These are phyloP conservation scores for Ensete ventricosum DNA, from an alignment of 176 grass and related monocot genomes.

Conservation along the genomic window DNA sequence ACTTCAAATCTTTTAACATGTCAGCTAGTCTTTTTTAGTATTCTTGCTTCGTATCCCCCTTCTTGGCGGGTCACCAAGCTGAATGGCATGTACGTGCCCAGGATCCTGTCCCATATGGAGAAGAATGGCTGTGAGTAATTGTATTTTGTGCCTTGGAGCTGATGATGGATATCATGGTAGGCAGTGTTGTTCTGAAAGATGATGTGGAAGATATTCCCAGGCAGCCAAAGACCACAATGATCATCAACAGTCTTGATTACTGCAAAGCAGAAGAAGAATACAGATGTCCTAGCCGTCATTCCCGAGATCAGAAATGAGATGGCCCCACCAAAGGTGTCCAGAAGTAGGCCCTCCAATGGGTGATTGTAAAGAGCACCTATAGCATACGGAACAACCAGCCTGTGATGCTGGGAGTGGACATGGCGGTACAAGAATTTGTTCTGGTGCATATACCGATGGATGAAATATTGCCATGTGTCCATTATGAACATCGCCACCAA, in stretches of 20 bases:
- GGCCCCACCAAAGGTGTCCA: conserved; percentile 3
- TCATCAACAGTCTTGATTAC: conserved; percentile 7
- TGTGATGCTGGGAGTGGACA: conserved; percentile 3
- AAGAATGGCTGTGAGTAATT: conserved; percentile 10
- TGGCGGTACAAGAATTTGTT: conserved; percentile 6
- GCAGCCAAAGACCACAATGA: conserved; percentile 3
- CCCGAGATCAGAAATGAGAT: conserved; percentile 6
- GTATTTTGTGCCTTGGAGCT: conserved; percentile 7
- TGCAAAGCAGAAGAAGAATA: conserved; percentile 11
- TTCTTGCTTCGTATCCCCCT: conserved; percentile 9
- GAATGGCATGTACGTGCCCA: conserved; percentile 11
- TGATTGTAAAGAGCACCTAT: conserved; percentile 12
- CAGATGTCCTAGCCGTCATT: neutral
- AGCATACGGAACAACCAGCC: conserved; percentile 3
- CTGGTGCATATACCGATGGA: conserved; percentile 10
- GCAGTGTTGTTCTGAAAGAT: conserved; percentile 13
- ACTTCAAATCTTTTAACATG: neutral
- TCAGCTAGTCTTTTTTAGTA: neutral
- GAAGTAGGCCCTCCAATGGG: conserved; percentile 8
- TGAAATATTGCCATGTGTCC: conserved; percentile 10
- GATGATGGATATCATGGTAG: conserved; percentile 14
- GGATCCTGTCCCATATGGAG: neutral
- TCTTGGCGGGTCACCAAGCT: neutral
- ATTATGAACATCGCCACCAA: conserved; percentile 6
- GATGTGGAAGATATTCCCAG: conserved; percentile 3